Base-by-base conservation (phyloP, 2,329 filamentous ascomycete genomes). In the Aspergillus nomiae region DNA sequence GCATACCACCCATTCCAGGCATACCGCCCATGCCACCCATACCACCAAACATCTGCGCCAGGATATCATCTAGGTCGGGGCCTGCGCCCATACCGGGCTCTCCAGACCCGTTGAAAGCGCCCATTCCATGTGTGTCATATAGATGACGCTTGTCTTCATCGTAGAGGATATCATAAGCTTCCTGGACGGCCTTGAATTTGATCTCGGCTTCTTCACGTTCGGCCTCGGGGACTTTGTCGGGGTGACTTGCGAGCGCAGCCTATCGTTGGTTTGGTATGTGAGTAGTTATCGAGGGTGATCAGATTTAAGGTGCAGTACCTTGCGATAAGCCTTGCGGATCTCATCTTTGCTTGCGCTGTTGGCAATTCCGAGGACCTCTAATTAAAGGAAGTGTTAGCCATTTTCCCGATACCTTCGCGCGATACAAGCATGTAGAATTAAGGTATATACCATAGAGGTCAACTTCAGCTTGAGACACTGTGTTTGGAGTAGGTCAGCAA, bases 111-210 rank as follows among this genome's bases (percentile, higher is more conserved):
- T 97, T 93, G 76, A 99, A 98, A 63, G 94, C 95, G 50, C 91
- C 87, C 94, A 98, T 97, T 81, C 95, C 95, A 76, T 97, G 92
- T 66, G 88, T 89, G 75, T 99, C 95, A 83, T 99, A 99, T 66
- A 96, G 81, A 61, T 91, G 86, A 73, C 95, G 90, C 79, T 96
- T 97, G 65, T 98, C 89, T 67, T 98, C 94, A 84, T 99, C 94
- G 81, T 88, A 90, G 61, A 99, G 92, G 76, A 99, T 98, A 77
- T 99, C 95, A 84, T 99, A 99, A 71, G 95, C 95, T 81, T 96
- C 90, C 64, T 91, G 94, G 62, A 96, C 90, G 60, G 89, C 84
- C 82, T 99, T 99, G 88, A 99, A 99, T 75, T 90, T 93, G 74
- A 89, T 85, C 78, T 98, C 95, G 64, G 95, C 92, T 69, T 90